phyloP scores from a whole-genome alignment of 352 stramenopile genomes.

The Pythium folliculosum region DNA sequence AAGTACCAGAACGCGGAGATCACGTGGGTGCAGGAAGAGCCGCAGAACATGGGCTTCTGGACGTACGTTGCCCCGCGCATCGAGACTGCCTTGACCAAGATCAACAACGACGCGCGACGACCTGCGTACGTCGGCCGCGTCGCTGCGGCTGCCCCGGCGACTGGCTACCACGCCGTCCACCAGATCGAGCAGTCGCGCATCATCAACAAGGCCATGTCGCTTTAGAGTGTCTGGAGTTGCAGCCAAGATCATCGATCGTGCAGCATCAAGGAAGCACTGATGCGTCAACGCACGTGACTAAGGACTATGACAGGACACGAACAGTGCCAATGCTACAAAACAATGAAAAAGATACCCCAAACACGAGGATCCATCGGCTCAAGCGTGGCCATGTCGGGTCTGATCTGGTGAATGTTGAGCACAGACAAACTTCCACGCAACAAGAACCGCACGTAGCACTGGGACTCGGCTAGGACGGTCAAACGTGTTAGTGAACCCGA shows the following conservation, averaged over 20 bases:
- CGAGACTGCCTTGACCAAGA: constrained; percentile 93
- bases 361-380: not conserved
- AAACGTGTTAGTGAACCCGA: no score
- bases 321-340: constrained; percentile 7
- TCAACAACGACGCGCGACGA: constrained; percentile 87
- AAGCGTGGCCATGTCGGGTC: not conserved
- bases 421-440: no score
- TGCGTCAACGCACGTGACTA: not conserved
- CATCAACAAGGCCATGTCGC: constrained; percentile 79
- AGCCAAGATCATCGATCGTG: not conserved
- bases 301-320: constrained; percentile 7
- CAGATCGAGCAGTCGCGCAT: constrained; percentile 93
- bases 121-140: constrained; percentile 93
- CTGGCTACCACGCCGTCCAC: constrained; percentile 95
- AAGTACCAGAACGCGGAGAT: constrained; percentile 96
- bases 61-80: constrained; percentile 93
- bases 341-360: constrained; percentile 5
- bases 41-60: constrained; percentile 99
- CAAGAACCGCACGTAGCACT: no score
- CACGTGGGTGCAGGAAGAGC: constrained; percentile 97
- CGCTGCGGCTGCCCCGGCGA: constrained; percentile 93
- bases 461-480: no score
- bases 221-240: constrained; percentile 33
- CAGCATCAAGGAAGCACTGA: not conserved
- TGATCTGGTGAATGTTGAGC: not conserved